phyloP scores from a whole-genome alignment of 2,329 filamentous ascomycete species.

The Fusarium redolens region DNA sequence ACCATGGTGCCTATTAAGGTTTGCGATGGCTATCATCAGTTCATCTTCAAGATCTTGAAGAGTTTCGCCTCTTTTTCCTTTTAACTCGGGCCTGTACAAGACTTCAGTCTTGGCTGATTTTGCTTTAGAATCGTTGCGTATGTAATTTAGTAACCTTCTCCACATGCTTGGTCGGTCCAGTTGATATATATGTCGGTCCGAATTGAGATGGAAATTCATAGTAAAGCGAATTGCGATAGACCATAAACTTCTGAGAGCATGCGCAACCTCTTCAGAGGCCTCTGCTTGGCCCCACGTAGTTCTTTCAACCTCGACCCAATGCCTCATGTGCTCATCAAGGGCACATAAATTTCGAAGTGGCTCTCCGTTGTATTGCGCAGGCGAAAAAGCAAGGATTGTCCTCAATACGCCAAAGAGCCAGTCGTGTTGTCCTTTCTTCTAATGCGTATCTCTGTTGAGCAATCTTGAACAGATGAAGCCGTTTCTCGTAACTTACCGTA shows the following conservation, averaged over 20 bases:
- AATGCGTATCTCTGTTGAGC: background rate
- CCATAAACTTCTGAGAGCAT: background rate
- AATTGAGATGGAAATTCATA: background rate
- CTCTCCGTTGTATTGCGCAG: background rate
- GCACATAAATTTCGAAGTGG: background rate
- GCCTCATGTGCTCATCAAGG: background rate
- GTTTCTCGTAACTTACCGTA: too few species aligned
- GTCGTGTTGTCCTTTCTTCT: background rate
- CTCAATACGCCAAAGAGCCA: too few species aligned
- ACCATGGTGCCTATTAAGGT: background rate
- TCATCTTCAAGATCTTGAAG: background rate
- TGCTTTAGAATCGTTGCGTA: background rate
- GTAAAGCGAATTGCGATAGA: background rate
- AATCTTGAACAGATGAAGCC: too few species aligned
- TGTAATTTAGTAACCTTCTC: background rate
- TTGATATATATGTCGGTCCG: background rate
- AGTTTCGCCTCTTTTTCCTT: background rate
- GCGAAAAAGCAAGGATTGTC: background rate
- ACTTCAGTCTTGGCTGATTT: background rate
- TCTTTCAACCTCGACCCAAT: background rate
- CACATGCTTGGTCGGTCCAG: background rate
- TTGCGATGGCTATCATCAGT: background rate
- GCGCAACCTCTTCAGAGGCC: background rate
- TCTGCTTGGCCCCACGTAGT: background rate
- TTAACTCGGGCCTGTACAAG: background rate